Percentiles rank a stretch among this genome's conserved stretches.
Evolutionary conservation across 129 eudicot species (phyloP).

Genomic region (Chrysanthemum lavandulifolium): DNA sequence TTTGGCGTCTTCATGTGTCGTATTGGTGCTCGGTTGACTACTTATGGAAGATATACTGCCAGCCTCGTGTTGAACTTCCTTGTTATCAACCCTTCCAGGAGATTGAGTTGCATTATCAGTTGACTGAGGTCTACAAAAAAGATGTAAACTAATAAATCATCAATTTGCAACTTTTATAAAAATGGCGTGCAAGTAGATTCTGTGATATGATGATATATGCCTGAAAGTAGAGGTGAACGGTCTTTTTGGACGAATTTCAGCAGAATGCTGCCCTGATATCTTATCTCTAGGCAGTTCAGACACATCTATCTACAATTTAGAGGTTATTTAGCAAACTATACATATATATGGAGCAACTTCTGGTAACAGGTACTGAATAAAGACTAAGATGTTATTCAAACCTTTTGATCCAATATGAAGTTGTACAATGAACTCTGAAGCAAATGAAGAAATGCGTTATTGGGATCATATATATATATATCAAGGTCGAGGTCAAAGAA

Average conservation of each 20-base stretch:
- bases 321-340: slow-evolving; percentile 22
- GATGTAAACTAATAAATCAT: slow-evolving; percentile 3
- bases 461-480: slow-evolving; percentile 2
- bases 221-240: slow-evolving; percentile 42
- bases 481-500: slow-evolving; percentile 3
- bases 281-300: slow-evolving; percentile 73
- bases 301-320: slow-evolving; percentile 57
- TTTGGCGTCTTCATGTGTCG: slow-evolving; percentile 17
- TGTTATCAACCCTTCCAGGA: slow-evolving; percentile 17
- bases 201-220: slow-evolving; percentile 27
- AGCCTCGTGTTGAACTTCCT: slow-evolving; percentile 14
- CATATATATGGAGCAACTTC: not conserved
- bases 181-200: slow-evolving; percentile 2
- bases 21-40: not conserved
- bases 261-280: slow-evolving; percentile 87
- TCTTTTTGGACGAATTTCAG: slow-evolving; percentile 52
- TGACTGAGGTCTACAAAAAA: slow-evolving; percentile 36
- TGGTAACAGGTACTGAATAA: slow-evolving; percentile 8
- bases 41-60: not conserved
- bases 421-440: slow-evolving; percentile 87
- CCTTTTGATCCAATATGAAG: slow-evolving; percentile 74
- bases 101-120: slow-evolving; percentile 33
- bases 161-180: not conserved
- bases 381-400: slow-evolving; percentile 27
- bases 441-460: slow-evolving; percentile 22